Percentiles rank a stretch among this genome's conserved stretches.
Conservation (phyloP, 2,329 filamentous ascomycete species). For the Fusarium dlaminii region DNA sequence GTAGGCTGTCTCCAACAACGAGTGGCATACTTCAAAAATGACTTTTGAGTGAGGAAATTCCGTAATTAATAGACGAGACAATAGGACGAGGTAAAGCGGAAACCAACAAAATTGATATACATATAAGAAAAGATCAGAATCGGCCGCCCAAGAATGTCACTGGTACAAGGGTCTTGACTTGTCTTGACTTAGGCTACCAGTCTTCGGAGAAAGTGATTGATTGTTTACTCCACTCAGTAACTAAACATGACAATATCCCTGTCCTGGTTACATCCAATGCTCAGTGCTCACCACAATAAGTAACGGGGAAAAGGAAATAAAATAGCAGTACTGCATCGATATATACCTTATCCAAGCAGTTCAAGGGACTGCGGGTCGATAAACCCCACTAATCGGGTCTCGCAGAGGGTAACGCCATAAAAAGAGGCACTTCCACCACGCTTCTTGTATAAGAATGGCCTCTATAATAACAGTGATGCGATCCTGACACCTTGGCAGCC, state of each 20-base stretch:
- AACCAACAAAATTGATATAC: not conserved
- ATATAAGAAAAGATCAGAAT: not conserved
- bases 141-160: not conserved
- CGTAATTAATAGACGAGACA: not conserved
- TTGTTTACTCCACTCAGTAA: not conserved
- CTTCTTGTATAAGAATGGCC: not conserved
- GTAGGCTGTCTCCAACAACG: not conserved
- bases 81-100: not conserved
- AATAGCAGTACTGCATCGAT: not conserved
- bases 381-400: not conserved
- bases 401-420: not conserved
- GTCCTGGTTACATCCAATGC: not conserved
- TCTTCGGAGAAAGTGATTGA: not conserved
- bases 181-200: not conserved
- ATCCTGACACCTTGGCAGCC: constrained; percentile 28
- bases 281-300: not conserved
- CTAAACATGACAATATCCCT: not conserved
- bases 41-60: not conserved
- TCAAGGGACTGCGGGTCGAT: not conserved
- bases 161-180: not conserved
- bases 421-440: not conserved
- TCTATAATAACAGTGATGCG: constrained; percentile 15
- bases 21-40: not conserved
- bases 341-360: not conserved
- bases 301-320: not conserved